These are phyloP conservation scores for Ophiostoma ips DNA, from an alignment of 2,329 filamentous ascomycete species.

Conservation along the genomic window DNA sequence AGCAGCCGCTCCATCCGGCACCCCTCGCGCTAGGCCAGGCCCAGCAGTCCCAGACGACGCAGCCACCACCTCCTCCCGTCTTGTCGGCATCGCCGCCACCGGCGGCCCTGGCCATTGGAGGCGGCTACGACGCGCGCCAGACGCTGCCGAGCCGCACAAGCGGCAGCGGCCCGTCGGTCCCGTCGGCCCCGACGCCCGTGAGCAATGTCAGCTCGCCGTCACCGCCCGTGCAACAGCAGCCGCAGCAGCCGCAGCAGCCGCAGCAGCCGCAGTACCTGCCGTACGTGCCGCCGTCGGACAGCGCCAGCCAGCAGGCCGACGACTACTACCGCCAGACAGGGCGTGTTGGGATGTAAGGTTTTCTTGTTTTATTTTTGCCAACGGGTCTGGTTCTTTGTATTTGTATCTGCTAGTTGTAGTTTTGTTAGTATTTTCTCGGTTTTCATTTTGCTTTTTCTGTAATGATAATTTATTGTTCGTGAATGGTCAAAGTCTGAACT, in stretches of 20 bases:
- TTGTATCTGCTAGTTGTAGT: too few species aligned
- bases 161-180: background rate
- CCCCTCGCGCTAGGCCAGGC: background rate
- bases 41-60: background rate
- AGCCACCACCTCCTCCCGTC: constrained; percentile 17
- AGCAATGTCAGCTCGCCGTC: constrained; percentile 7
- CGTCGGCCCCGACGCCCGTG: constrained; percentile 2
- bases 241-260: too few species aligned
- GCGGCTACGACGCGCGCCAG: constrained; percentile 31
- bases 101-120: background rate
- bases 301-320: constrained; percentile 24
- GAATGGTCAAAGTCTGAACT: too few species aligned
- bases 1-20: background rate
- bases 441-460: background rate
- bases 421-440: background rate
- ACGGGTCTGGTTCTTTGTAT: background rate
- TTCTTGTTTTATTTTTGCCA: background rate
- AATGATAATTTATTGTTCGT: too few species aligned
- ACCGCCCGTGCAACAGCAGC: constrained; percentile 27
- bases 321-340: constrained; percentile 40
- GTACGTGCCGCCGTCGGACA: constrained; percentile 34
- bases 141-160: constrained; percentile 24
- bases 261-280: constrained; percentile 45
- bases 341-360: constrained; percentile 12
- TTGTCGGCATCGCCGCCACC: constrained; percentile 6